phyloP scores from a whole-genome alignment of 164 flowering plant species.

The Piper betle region DNA sequence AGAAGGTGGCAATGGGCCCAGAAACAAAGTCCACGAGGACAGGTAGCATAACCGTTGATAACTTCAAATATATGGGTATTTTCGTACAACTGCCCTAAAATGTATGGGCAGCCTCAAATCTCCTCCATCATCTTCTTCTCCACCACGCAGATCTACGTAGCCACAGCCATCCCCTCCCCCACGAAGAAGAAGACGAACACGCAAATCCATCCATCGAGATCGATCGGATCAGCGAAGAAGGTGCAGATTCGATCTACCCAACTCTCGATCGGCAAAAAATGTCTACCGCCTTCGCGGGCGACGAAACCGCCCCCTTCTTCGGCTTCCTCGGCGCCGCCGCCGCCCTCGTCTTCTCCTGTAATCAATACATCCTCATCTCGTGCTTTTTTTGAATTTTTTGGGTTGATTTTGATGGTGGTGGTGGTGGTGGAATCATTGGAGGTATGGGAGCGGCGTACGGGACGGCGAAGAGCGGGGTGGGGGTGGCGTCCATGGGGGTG shows the following conservation, averaged over 20 bases:
- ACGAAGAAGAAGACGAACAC: too few species aligned
- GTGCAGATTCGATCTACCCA: background rate
- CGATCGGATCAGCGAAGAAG: background rate
- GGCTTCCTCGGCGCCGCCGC: conserved; percentile 27
- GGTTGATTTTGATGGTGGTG: background rate
- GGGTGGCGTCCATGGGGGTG: conserved; percentile 87
- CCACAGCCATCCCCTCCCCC: background rate
- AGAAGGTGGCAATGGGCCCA: too few species aligned
- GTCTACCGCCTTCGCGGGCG: conserved; percentile 33
- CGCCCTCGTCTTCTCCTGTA: conserved; percentile 61
- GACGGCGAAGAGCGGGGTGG: too few species aligned
- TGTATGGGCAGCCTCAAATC: background rate
- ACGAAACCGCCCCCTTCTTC: conserved; percentile 41
- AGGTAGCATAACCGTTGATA: too few species aligned
- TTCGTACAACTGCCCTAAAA: background rate
- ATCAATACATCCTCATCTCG: background rate
- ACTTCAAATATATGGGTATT: background rate
- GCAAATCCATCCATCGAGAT: too few species aligned
- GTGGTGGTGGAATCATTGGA: conserved; percentile 50
- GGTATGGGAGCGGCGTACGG: conserved; percentile 30
- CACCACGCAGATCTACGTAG: background rate
- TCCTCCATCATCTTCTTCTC: background rate
- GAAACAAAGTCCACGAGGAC: too few species aligned
- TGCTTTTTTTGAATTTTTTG: background rate
- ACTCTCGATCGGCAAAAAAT: background rate